Evolutionary conservation across 2,329 filamentous ascomycete genomes (phyloP).

Genomic region (Xylariaceae sp.): DNA sequence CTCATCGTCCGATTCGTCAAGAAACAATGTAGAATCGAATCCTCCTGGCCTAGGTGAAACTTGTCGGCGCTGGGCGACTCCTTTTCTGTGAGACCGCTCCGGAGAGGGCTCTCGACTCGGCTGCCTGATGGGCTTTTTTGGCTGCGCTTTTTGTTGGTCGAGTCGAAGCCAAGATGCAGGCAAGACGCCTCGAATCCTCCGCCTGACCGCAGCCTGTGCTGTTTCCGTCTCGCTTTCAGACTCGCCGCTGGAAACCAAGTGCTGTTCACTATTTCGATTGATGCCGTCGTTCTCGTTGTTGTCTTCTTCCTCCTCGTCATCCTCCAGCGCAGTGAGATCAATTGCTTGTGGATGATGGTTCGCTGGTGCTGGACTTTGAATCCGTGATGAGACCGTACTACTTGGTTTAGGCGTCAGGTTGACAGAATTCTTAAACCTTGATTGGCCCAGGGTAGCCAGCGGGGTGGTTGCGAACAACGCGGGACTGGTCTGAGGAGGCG

Average conservation of each 20-base stretch:
- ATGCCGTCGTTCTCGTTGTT: background rate
- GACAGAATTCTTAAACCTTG: constrained; percentile 4
- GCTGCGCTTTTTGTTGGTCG: constrained; percentile 42
- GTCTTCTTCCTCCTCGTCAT: background rate
- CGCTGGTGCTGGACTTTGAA: constrained; percentile 21
- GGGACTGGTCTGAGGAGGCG: constrained; percentile 35
- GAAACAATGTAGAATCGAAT: constrained; percentile 32
- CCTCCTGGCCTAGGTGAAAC: constrained; percentile 25
- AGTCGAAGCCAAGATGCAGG: constrained; percentile 65
- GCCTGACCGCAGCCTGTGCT: constrained; percentile 24
- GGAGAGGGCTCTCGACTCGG: constrained; percentile 31
- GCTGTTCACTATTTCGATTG: constrained; percentile 11
- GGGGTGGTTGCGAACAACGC: constrained; percentile 21
- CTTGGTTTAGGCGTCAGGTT: constrained; percentile 25
- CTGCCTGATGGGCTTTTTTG: constrained; percentile 25
- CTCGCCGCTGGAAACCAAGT: constrained; percentile 8
- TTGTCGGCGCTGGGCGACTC: constrained; percentile 45
- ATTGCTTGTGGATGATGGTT: constrained; percentile 14
- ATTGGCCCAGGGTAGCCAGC: constrained; percentile 7
- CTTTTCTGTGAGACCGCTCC: constrained; percentile 37
- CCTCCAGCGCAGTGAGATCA: constrained; percentile 16
- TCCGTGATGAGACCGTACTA: constrained; percentile 21
- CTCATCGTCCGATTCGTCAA: constrained; percentile 45
- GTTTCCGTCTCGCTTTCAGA: constrained; percentile 37
- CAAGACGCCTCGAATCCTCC: constrained; percentile 55